These are phyloP conservation scores for Selenicereus undatus DNA, from an alignment of 148 eudicot genomes.

Conservation along the genomic window DNA sequence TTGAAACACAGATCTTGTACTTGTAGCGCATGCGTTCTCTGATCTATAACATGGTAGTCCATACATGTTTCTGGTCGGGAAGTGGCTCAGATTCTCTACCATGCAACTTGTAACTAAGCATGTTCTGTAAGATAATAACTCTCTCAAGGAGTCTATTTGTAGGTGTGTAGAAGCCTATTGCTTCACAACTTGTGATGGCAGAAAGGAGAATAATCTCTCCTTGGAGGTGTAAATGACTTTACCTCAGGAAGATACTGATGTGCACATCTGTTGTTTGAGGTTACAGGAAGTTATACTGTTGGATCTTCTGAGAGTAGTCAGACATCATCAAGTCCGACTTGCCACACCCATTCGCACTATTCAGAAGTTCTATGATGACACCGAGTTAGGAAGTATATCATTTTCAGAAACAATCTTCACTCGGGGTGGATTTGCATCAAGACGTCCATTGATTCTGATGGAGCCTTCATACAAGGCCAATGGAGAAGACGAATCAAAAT, in stretches of 20 bases:
- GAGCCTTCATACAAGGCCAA: constrained; percentile 76
- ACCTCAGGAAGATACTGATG: neutral
- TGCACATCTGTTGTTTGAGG: constrained; percentile 4
- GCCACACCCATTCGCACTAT: constrained; percentile 94
- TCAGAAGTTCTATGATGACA: constrained; percentile 58
- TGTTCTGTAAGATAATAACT: neutral
- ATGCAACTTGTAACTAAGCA: neutral
- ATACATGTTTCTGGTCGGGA: neutral
- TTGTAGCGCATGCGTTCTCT: neutral
- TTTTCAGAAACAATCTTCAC: constrained; percentile 54
- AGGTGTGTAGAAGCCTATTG: neutral
- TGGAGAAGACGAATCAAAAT: constrained; percentile 74
- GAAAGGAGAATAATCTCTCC: neutral
- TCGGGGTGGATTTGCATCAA: constrained; percentile 47
- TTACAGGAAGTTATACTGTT: constrained; percentile 79
- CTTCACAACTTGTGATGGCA: neutral
- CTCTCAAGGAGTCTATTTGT: neutral
- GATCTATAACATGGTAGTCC: neutral
- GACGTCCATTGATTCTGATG: constrained; percentile 57
- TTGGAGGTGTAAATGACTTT: neutral
- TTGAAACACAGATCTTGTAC: neutral
- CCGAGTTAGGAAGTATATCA: constrained; percentile 61
- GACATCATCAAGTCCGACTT: constrained; percentile 82
- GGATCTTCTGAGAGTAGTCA: constrained; percentile 85
- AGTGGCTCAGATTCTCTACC: neutral